Percentiles rank a stretch among this genome's conserved stretches.
Conservation (phyloP, 2,329 filamentous ascomycete species). For the Calonectria naviculata region DNA sequence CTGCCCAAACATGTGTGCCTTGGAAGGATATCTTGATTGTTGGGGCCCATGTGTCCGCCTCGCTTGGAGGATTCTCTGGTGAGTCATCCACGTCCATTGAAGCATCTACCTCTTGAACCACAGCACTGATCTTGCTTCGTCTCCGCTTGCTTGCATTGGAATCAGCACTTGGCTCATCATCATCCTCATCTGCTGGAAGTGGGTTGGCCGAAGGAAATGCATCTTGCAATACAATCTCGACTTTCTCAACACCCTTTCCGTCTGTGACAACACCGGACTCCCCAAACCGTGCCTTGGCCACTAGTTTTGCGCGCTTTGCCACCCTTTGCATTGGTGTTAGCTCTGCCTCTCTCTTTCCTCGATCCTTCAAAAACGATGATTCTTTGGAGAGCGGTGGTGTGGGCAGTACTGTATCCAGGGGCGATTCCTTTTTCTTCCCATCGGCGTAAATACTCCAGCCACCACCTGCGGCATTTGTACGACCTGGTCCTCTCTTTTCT, state of each 20-base stretch:
- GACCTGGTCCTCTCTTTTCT: conserved; percentile 74
- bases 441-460: conserved; percentile 85
- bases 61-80: conserved; percentile 35
- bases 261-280: conserved; percentile 65
- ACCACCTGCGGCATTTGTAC: conserved; percentile 78
- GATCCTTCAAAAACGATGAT: conserved; percentile 41
- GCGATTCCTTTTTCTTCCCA: conserved; percentile 64
- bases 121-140: conserved; percentile 50
- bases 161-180: conserved; percentile 26
- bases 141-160: conserved; percentile 28
- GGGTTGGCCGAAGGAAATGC: conserved; percentile 55
- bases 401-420: conserved; percentile 64
- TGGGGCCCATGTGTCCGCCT: conserved; percentile 44
- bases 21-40: conserved; percentile 74
- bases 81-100: conserved; percentile 35
- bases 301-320: conserved; percentile 68
- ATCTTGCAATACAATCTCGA: conserved; percentile 71
- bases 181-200: conserved; percentile 38
- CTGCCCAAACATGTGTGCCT: conserved; percentile 83
- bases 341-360: conserved; percentile 41
- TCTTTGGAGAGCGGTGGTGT: conserved; percentile 56
- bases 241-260: conserved; percentile 69
- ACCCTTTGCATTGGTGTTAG: conserved; percentile 45
- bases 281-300: conserved; percentile 79
- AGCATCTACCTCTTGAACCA: conserved; percentile 43